phyloP scores from a whole-genome alignment of 78 protist genomes.

The Creolimax fragrantissima region DNA sequence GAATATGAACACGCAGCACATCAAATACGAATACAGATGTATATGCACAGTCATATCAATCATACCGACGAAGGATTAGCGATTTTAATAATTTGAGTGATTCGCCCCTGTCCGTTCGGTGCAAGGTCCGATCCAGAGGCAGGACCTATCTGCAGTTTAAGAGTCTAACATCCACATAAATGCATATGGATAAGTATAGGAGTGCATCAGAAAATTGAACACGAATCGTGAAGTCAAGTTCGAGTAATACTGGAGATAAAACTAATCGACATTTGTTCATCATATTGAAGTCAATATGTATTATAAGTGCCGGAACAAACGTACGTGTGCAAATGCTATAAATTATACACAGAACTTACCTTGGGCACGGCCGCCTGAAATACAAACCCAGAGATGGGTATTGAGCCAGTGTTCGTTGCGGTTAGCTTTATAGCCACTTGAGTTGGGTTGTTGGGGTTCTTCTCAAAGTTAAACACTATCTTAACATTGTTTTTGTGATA shows the following conservation, averaged over 20 bases:
- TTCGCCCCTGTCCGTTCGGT: background rate
- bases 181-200: background rate
- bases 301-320: background rate
- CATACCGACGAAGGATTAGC: slow-evolving; percentile 12
- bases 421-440: slow-evolving; percentile 29
- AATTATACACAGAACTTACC: background rate
- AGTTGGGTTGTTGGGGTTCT: slow-evolving; percentile 19
- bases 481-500: slow-evolving; percentile 44
- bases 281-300: too few relatives aligned
- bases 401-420: slow-evolving; percentile 24
- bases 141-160: slow-evolving; percentile 16
- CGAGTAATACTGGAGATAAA: too few relatives aligned
- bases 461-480: slow-evolving; percentile 6
- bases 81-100: slow-evolving; percentile 10
- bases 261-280: too few relatives aligned
- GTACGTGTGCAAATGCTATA: background rate
- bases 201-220: too few relatives aligned
- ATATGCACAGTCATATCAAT: too few relatives aligned
- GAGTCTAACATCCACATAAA: background rate
- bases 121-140: background rate
- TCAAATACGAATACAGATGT: too few relatives aligned
- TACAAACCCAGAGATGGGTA: slow-evolving; percentile 38
- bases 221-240: too few relatives aligned
- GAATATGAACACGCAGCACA: too few relatives aligned
- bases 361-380: slow-evolving; percentile 71